Conservation (phyloP, 2,329 filamentous ascomycete genomes). For the Laburnicola sp. region DNA sequence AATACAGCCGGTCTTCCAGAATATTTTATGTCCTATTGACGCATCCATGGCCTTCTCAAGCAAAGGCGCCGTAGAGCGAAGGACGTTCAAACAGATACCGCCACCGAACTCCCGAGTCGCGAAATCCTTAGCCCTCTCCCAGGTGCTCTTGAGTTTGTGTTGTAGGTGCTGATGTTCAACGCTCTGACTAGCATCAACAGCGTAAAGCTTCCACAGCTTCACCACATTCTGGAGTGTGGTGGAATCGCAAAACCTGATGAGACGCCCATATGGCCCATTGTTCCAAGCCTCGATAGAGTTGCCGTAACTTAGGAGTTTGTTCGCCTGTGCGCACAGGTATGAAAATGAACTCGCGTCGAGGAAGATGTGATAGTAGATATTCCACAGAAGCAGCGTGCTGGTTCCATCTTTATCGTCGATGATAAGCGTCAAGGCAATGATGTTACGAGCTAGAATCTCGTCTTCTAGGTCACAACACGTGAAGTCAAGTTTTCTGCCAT, state of each 20-base stretch:
- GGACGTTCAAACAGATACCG: neutral
- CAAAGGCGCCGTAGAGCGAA: slow-evolving; percentile 35
- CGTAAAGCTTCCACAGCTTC: slow-evolving; percentile 48
- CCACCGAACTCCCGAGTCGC: neutral
- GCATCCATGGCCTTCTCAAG: slow-evolving; percentile 3
- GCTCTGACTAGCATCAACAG: neutral
- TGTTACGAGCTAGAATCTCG: slow-evolving; percentile 59
- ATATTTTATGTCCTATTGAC: slow-evolving; percentile 20
- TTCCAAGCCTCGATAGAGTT: slow-evolving; percentile 52
- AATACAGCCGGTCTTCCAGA: slow-evolving; percentile 36
- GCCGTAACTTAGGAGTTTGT: slow-evolving; percentile 49
- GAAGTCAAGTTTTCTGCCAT: slow-evolving; percentile 31
- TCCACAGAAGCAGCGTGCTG: slow-evolving; percentile 50
- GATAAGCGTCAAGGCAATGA: slow-evolving; percentile 57
- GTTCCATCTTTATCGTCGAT: slow-evolving; percentile 45
- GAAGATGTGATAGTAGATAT: slow-evolving; percentile 60
- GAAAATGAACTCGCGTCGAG: slow-evolving; percentile 46
- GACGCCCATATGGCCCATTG: slow-evolving; percentile 48
- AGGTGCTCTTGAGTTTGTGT: neutral
- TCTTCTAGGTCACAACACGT: slow-evolving; percentile 61
- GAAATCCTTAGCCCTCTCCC: neutral
- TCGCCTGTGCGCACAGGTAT: slow-evolving; percentile 49
- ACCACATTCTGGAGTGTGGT: slow-evolving; percentile 50
- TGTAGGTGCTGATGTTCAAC: neutral
- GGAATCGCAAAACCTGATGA: slow-evolving; percentile 55